Percentiles rank a stretch among this genome's conserved stretches.
Conservation (phyloP, 352 stramenopile species). For the Stephanocyclus meneghinianus region DNA sequence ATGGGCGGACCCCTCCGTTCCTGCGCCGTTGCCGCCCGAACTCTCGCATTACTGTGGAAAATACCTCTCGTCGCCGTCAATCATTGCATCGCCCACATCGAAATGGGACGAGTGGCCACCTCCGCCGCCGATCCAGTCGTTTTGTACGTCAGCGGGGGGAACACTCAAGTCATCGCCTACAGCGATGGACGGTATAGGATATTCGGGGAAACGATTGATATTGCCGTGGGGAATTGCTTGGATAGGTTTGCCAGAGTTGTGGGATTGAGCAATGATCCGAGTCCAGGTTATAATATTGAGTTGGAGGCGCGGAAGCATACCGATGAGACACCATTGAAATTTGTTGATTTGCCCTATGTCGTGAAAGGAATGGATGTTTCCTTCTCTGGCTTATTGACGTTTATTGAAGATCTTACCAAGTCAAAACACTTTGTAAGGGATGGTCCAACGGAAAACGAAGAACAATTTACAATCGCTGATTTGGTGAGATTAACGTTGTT, state of each 20-base stretch:
- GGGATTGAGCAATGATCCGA: conserved; percentile 96
- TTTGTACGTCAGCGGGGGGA: conserved; percentile 98
- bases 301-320: conserved; percentile 88
- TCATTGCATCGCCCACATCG: conserved; percentile 99
- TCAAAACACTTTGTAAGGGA: conserved; percentile 38
- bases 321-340: conserved; percentile 55
- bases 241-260: conserved; percentile 93
- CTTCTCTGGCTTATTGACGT: conserved; percentile 96
- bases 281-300: conserved; percentile 99
- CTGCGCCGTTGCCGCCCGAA: conserved; percentile 92
- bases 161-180: conserved; percentile 93
- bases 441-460: conserved; percentile 57
- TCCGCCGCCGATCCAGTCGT: conserved; percentile 94
- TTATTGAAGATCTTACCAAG: conserved; percentile 85
- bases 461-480: conserved; percentile 91
- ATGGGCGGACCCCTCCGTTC: conserved; percentile 98
- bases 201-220: conserved; percentile 99
- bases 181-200: conserved; percentile 91
- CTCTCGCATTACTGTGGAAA: conserved; percentile 92
- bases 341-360: conserved; percentile 97
- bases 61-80: conserved; percentile 97
- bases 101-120: conserved; percentile 98
- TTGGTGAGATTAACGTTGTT: conserved; percentile 58
- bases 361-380: conserved; percentile 99
- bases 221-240: conserved; percentile 99